Base-by-base conservation (phyloP, 2,329 filamentous ascomycete species). In the Aspergillus hiratsukae region DNA sequence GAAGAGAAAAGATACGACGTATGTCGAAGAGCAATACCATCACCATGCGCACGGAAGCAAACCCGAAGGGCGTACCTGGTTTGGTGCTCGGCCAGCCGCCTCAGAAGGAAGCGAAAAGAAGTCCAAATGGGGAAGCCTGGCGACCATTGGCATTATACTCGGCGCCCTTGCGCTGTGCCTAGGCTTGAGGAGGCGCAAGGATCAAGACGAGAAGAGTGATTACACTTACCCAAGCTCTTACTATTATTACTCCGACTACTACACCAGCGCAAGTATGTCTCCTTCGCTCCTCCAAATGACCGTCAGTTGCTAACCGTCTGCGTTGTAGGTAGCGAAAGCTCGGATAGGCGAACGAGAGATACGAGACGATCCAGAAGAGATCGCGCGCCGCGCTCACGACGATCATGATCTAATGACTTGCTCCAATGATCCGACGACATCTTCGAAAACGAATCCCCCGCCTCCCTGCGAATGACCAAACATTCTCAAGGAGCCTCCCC, bases 151-250 rank as follows among this genome's bases (percentile, higher is more conserved):
- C n/a, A 74, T 76, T 25, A 64, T 75, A 11, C 58, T 79, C 49
- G 76, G 75, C 50, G 75, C 73, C 10, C 60, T 80, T 56, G 77
- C 77, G 10, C 61, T 79, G 19, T 73, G 76, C 48, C 64, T 80
- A 46, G 78, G 78, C 6, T 55, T 80, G 64, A 77, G 73, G 68
- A 72, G 76, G 59, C 71, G 68, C 57, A 70, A 63, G 52, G 65
- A 73, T 40, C 62, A 72, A 17, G 72, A 75, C 31, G 69, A 72
- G 51, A 78, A 76, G 66, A 76, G 69, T 61, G 65, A 67, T 51
- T 72, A 69, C 50, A 71, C 69, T 23, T 72, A 70, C 63, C 72
- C 69, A 37, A 77, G 71, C 59, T 71, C 69, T 17, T 75, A 75
- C 60, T 75, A 72, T 57, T 72, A 73, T 40, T 77, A 76, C 62